A percentile compares a stretch with the other conserved stretches of the same genome.
phyloP scores from a whole-genome alignment of 192 early-diverging fungal genomes.

The Backusella tuberculispora region DNA sequence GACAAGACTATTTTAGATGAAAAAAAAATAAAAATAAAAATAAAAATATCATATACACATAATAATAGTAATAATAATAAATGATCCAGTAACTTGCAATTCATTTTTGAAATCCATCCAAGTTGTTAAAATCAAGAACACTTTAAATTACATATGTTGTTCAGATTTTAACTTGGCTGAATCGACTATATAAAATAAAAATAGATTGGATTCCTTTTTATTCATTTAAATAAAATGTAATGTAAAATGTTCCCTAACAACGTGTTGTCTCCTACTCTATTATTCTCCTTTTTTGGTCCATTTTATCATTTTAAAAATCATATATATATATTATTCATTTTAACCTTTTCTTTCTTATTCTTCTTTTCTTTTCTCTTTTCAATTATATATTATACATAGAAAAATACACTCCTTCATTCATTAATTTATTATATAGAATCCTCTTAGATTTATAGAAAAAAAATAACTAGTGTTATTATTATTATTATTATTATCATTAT shows the following conservation, averaged over 20 bases:
- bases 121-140: not conserved
- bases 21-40: slow-evolving; percentile 2
- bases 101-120: slow-evolving; percentile 10
- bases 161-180: slow-evolving; percentile 12
- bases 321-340: not conserved
- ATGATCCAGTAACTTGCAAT: too few relatives aligned
- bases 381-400: slow-evolving; percentile 3
- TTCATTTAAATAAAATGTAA: slow-evolving; percentile 12
- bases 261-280: slow-evolving; percentile 9
- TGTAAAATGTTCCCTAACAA: not conserved
- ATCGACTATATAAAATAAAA: not conserved
- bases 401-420: not conserved
- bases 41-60: not conserved
- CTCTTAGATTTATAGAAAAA: not conserved
- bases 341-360: not conserved
- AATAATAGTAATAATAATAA: too few relatives aligned
- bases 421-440: not conserved
- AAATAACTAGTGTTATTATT: not conserved
- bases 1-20: slow-evolving; percentile 22
- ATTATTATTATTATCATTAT: not conserved
- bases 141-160: not conserved
- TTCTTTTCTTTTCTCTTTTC: slow-evolving; percentile 3
- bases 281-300: slow-evolving; percentile 4
- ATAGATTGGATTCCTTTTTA: not conserved
- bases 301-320: not conserved